Evolutionary conservation across 1,284 basidiomycete species (phyloP).

Genomic region (Coniferiporia weirii): DNA sequence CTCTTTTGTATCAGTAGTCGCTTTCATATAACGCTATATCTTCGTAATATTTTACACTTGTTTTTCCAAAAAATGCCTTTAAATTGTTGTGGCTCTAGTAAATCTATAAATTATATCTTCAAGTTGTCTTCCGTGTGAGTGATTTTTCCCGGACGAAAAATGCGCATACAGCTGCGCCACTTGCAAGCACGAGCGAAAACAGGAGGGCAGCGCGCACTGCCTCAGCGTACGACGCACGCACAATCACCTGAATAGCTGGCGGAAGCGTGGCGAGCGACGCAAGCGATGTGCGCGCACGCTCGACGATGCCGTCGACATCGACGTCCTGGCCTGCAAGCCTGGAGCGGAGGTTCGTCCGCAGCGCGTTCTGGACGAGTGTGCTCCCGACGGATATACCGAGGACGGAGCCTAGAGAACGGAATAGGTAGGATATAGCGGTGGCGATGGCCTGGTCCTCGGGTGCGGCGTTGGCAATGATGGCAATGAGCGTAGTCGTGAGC

Average conservation of each 20-base stretch:
- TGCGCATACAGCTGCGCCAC: constrained; percentile 36
- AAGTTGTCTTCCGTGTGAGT: constrained; percentile 24
- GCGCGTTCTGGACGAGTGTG: constrained; percentile 46
- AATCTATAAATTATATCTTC: neutral
- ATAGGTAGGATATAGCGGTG: constrained; percentile 60
- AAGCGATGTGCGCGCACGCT: constrained; percentile 49
- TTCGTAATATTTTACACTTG: neutral
- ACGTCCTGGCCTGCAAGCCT: constrained; percentile 36
- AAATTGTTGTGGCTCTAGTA: neutral
- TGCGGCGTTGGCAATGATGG: constrained; percentile 58
- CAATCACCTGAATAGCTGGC: constrained; percentile 36
- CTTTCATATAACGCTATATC: neutral
- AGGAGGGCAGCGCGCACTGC: constrained; percentile 45
- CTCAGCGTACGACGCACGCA: constrained; percentile 43
- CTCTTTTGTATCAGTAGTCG: neutral
- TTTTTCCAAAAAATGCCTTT: neutral
- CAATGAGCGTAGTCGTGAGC: constrained; percentile 52
- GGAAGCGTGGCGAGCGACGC: constrained; percentile 47
- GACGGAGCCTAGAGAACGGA: constrained; percentile 57
- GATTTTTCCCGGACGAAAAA: constrained; percentile 49
- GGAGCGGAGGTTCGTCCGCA: constrained; percentile 39
- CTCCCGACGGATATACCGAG: constrained; percentile 51
- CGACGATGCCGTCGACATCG: constrained; percentile 45
- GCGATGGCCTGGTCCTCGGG: constrained; percentile 57
- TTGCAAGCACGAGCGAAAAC: constrained; percentile 39